Percentiles rank a stretch among this genome's conserved stretches.
Conservation (phyloP, 345 rosid genomes). For the Eucalyptus tenuipes region DNA sequence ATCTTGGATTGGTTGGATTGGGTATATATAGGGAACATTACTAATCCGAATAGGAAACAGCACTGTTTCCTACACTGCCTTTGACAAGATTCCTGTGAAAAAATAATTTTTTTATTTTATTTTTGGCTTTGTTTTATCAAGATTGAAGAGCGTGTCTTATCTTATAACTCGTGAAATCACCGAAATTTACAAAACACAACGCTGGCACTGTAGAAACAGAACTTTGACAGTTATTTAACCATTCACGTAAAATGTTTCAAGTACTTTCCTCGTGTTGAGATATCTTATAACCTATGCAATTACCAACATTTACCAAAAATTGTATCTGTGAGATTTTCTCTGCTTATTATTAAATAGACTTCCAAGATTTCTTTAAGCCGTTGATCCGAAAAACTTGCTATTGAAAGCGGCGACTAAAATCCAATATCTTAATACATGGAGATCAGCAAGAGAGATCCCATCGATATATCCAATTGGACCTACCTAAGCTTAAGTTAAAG, state of each 20-base stretch:
- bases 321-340: neutral
- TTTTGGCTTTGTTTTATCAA: neutral
- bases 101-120: too few species aligned
- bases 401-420: neutral
- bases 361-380: neutral
- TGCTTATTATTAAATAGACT: neutral
- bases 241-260: too few species aligned
- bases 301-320: neutral
- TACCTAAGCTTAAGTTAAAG: neutral
- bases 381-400: neutral
- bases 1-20: neutral
- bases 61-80: neutral
- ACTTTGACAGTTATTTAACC: neutral
- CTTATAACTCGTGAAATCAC: neutral
- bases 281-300: neutral
- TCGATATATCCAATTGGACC: neutral
- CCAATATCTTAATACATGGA: neutral
- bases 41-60: neutral
- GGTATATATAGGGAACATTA: neutral
- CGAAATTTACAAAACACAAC: too few species aligned
- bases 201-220: neutral
- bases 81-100: neutral
- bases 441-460: neutral
- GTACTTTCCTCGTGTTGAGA: too few species aligned
- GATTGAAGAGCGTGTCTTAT: neutral